These are phyloP conservation scores for Corylus avellana DNA, from an alignment of 306 rosid species.

Conservation along the genomic window DNA sequence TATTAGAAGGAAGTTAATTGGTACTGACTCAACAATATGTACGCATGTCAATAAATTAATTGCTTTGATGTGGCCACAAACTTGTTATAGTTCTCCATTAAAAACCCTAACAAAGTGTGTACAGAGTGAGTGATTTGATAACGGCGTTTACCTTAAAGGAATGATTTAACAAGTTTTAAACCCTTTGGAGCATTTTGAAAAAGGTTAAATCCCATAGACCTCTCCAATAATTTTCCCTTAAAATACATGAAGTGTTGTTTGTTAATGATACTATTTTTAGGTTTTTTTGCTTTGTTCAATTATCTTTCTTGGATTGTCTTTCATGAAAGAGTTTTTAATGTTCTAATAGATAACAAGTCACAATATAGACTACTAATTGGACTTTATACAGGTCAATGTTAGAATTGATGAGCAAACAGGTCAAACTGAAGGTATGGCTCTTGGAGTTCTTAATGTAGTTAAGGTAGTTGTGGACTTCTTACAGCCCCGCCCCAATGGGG, in stretches of 20 bases:
- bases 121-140: too few relatives aligned
- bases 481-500: neutral
- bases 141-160: too few relatives aligned
- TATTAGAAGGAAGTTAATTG: too few relatives aligned
- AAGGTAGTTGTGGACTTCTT: neutral
- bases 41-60: too few relatives aligned
- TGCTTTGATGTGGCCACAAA: too few relatives aligned
- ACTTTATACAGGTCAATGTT: constrained; percentile 53
- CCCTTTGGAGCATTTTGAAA: too few relatives aligned
- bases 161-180: too few relatives aligned
- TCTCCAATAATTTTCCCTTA: neutral
- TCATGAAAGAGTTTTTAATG: neutral
- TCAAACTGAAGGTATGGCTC: constrained; percentile 44
- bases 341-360: neutral
- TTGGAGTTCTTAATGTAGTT: constrained; percentile 12
- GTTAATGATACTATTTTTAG: neutral
- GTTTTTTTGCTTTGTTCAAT: neutral
- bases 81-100: too few relatives aligned
- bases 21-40: too few relatives aligned
- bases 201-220: too few relatives aligned
- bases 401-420: constrained; percentile 31
- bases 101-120: too few relatives aligned
- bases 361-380: constrained; percentile 13
- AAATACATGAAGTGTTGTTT: neutral
- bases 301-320: neutral